These are phyloP conservation scores for Axilococcus clingmanii DNA, from an alignment of 139 green algal genomes.

Conservation along the genomic window DNA sequence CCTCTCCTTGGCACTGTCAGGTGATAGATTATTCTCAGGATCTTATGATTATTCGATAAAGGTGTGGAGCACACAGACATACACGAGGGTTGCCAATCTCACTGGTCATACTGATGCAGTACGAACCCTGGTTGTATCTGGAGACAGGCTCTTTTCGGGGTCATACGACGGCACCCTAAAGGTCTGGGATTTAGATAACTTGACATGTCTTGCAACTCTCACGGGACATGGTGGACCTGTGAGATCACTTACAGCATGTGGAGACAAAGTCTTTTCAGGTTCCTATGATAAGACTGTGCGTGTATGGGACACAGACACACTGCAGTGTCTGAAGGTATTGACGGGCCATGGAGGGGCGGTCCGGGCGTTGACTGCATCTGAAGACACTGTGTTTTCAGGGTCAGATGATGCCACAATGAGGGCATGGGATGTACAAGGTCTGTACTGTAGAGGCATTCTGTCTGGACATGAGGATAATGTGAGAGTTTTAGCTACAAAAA, in stretches of 20 bases:
- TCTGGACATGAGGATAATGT: slow-evolving; percentile 91
- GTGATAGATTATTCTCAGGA: slow-evolving; percentile 71
- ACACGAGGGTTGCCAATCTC: slow-evolving; percentile 66
- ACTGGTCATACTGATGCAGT: slow-evolving; percentile 81
- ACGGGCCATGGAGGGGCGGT: slow-evolving; percentile 73
- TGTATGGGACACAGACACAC: slow-evolving; percentile 62
- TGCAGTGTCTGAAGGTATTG: slow-evolving; percentile 36
- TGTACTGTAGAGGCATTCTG: slow-evolving; percentile 75
- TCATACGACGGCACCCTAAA: slow-evolving; percentile 68
- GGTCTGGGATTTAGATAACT: slow-evolving; percentile 72
- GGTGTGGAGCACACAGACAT: slow-evolving; percentile 70
- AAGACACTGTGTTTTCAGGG: slow-evolving; percentile 68
- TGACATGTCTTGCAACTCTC: slow-evolving; percentile 60
- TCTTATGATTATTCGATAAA: slow-evolving; percentile 89
- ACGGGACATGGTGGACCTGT: slow-evolving; percentile 77
- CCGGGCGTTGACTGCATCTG: slow-evolving; percentile 58
- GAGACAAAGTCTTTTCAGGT: slow-evolving; percentile 66
- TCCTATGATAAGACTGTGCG: slow-evolving; percentile 84
- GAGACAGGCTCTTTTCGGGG: slow-evolving; percentile 56
- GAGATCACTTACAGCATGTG: slow-evolving; percentile 66
- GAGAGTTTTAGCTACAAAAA: slow-evolving; percentile 70
- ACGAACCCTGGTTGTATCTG: slow-evolving; percentile 57
- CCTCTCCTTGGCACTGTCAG: slow-evolving; percentile 73
- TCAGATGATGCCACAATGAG: slow-evolving; percentile 84
- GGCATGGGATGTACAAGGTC: slow-evolving; percentile 64